Percentiles rank a stretch among this genome's conserved stretches.
phyloP scores from a whole-genome alignment of 108 stramenopile genomes.

The Cyclostephanos tholiformis region DNA sequence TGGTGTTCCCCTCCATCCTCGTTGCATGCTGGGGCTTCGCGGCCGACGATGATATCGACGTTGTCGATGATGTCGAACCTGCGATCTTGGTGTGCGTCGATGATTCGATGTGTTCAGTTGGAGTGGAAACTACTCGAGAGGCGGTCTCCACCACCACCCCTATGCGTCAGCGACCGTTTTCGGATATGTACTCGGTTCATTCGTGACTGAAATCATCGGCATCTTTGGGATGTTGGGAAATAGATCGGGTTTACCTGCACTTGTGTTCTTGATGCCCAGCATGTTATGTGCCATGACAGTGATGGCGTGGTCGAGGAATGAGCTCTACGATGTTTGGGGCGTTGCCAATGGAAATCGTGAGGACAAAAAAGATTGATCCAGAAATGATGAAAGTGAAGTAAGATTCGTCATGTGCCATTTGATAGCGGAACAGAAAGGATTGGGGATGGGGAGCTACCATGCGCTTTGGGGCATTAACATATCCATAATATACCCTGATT shows the following conservation, averaged over 20 bases:
- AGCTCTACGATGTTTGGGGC: conserved; percentile 39
- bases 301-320: conserved; percentile 21
- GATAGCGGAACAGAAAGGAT: too few relatives aligned
- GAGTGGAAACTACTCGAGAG: not conserved
- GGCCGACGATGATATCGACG: too few relatives aligned
- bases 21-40: conserved; percentile 44
- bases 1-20: conserved; percentile 60
- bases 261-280: conserved; percentile 54
- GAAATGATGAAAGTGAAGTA: too few relatives aligned
- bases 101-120: not conserved
- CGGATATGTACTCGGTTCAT: conserved; percentile 50
- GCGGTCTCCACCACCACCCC: not conserved
- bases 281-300: conserved; percentile 46
- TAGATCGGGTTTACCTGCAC: conserved; percentile 48
- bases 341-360: not conserved
- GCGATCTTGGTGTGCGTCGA: not conserved
- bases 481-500: too few relatives aligned
- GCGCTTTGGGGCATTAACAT: too few relatives aligned
- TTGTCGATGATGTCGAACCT: not conserved
- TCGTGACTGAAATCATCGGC: conserved; percentile 50
- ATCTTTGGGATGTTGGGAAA: conserved; percentile 33
- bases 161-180: conserved; percentile 37
- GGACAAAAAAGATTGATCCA: not conserved
- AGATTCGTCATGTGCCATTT: too few relatives aligned
- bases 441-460: too few relatives aligned